Conservation (phyloP, 345 rosid species). For the Corymbia maculata region DNA sequence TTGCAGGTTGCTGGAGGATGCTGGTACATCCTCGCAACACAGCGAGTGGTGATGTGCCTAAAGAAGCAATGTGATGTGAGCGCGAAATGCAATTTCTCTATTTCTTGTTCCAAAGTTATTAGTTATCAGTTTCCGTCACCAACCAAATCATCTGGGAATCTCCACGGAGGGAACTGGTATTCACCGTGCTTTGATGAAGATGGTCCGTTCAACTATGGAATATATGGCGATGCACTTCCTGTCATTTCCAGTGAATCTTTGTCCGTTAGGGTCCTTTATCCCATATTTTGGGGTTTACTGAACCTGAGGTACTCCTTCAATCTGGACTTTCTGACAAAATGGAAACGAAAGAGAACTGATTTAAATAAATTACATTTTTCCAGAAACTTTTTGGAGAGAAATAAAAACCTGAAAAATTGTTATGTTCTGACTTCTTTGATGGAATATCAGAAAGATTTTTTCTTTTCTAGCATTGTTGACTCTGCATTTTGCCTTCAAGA, state of each 20-base stretch:
- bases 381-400: background rate
- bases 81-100: constrained; percentile 13
- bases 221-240: constrained; percentile 42
- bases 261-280: constrained; percentile 46
- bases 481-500: background rate
- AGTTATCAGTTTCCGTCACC: constrained; percentile 18
- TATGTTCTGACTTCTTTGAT: background rate
- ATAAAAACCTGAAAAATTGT: background rate
- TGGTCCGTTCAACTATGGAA: constrained; percentile 44
- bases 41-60: constrained; percentile 36
- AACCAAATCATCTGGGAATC: background rate
- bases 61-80: constrained; percentile 12
- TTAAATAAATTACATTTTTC: background rate
- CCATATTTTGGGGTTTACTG: constrained; percentile 61
- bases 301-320: constrained; percentile 35
- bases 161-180: background rate
- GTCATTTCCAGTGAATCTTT: constrained; percentile 42
- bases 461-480: background rate
- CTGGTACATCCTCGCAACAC: constrained; percentile 53
- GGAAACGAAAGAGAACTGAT: background rate
- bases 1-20: constrained; percentile 56
- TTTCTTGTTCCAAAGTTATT: constrained; percentile 32
- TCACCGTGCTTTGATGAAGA: constrained; percentile 25
- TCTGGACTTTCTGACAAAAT: background rate
- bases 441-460: background rate